Evolutionary conservation across 2,329 filamentous ascomycete genomes (phyloP), one percentile per base, ranked within the genome.

Genomic region (Penicillium sp.): DNA sequence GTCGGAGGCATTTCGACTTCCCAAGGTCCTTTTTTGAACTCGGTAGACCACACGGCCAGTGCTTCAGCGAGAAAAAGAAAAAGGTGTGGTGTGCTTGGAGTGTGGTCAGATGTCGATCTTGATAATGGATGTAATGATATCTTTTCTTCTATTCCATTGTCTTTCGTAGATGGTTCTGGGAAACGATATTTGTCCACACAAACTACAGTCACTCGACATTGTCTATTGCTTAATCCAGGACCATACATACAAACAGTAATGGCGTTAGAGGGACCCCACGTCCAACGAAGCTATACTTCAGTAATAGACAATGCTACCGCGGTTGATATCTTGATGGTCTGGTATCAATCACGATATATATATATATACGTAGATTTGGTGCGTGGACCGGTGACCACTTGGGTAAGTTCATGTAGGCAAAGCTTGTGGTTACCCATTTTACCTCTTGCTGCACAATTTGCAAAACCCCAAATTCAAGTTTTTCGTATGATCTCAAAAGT

Each of bases 51-150:
- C 19, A 38, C 33, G 42, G 25, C 46, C 45, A 57, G 42, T 38
- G 45, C 58, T 45, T 58, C 51, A 38, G 38, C n/a, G 10, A 3
- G 1, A 52, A 63, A 55, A 56, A 52, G 62, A 55, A 56, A 57
- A 53, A 43, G 49, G 27, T 46, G 62, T 58, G 57, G 59, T 51
- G 51, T 59, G 56, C 46, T 50, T 60, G 42, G 57, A 59, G 33
- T 58, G 45, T 62, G 51, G 56, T 64, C 54, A 61, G 49, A 62
- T 67, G 56, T 63, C 48, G 63, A 68, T 61, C 56, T 65, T 62
- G 59, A 65, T 69, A 68, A 69, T 66, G 67, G 67, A 69, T 69
- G 61, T 69, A 67, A 69, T 66, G 67, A 69, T 60, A 57, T 55
- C 50, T 62, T 62, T 56, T 42, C 54, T 61, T 54, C 47, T 37